These are phyloP conservation scores for Graphilbum fragrans DNA, from an alignment of 2,329 filamentous ascomycete species.

Conservation along the genomic window DNA sequence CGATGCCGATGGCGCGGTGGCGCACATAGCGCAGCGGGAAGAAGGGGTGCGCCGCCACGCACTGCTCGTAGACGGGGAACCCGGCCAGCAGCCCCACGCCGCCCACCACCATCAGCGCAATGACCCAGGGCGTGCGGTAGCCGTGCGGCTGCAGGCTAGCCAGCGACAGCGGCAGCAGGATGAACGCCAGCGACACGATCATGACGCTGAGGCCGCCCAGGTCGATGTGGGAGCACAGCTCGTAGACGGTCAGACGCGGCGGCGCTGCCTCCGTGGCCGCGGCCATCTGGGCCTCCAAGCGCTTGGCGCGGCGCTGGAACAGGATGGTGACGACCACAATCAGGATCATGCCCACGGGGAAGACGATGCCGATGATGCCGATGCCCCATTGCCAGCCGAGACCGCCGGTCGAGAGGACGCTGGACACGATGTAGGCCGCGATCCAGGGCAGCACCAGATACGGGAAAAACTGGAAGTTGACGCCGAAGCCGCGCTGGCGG, in stretches of 20 bases:
- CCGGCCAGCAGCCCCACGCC: conserved; percentile 22
- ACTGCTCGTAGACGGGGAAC: conserved; percentile 36
- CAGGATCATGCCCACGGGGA: conserved; percentile 37
- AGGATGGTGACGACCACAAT: conserved; percentile 25
- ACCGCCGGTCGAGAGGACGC: conserved; percentile 20
- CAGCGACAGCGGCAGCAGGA: conserved; percentile 33
- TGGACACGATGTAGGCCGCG: conserved; percentile 34
- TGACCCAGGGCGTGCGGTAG: conserved; percentile 33
- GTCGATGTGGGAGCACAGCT: conserved; percentile 24
- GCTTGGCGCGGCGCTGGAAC: background rate
- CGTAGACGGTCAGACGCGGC: conserved; percentile 13
- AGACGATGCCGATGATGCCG: conserved; percentile 21
- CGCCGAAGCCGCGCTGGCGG: conserved; percentile 37
- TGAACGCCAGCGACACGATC: conserved; percentile 30
- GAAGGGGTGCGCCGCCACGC: conserved; percentile 28
- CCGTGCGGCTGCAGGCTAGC: conserved; percentile 24
- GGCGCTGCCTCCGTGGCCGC: background rate
- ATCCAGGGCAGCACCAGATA: conserved; percentile 46
- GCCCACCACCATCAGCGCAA: conserved; percentile 30
- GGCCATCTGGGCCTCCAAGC: no score
- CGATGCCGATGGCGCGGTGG: conserved; percentile 27
- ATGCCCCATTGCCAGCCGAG: conserved; percentile 50
- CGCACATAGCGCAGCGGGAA: conserved; percentile 32
- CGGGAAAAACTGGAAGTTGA: conserved; percentile 36
- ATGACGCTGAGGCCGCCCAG: conserved; percentile 32